Conservation (phyloP, 2,329 filamentous ascomycete species). For the Magnaporthales sp. region DNA sequence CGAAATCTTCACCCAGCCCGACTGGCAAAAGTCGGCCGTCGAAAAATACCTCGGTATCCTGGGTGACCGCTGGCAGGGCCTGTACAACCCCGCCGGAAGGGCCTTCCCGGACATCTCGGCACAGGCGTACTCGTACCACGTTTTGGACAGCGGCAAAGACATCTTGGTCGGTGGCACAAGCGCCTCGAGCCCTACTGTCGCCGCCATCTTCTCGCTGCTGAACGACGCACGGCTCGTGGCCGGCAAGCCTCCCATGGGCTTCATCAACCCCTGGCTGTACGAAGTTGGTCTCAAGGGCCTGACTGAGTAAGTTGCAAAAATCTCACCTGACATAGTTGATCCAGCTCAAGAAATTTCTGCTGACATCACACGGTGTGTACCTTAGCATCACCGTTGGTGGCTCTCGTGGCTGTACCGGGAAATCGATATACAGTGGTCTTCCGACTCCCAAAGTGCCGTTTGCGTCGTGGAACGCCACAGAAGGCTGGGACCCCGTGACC, state of each 20-base stretch:
- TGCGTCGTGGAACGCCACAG: constrained; percentile 11
- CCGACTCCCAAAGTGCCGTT: constrained; percentile 3
- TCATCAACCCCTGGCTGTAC: constrained; percentile 42
- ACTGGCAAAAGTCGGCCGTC: constrained; percentile 34
- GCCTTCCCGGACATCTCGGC: constrained; percentile 42
- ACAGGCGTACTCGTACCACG: constrained; percentile 48
- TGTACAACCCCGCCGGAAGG: constrained; percentile 36
- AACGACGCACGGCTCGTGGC: constrained; percentile 42
- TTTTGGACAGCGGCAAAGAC: constrained; percentile 20
- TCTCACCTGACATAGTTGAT: not conserved
- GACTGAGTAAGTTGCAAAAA: constrained; percentile 7
- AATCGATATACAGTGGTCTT: not conserved
- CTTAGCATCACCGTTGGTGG: constrained; percentile 8
- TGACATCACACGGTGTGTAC: not conserved
- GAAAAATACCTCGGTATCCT: constrained; percentile 24
- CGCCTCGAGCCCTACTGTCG: constrained; percentile 44
- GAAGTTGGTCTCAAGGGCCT: constrained; percentile 1
- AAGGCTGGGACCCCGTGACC: constrained; percentile 10
- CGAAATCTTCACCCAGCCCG: constrained; percentile 34
- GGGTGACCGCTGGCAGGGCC: constrained; percentile 25
- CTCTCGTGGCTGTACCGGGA: constrained; percentile 7
- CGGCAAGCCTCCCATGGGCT: constrained; percentile 41
- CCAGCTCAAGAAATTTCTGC: not conserved
- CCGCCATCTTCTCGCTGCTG: constrained; percentile 42
- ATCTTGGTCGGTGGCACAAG: constrained; percentile 32